Percentiles rank a stretch among this genome's conserved stretches.
Conservation (phyloP, 2,329 filamentous ascomycete genomes). For the Exophiala bonariae region DNA sequence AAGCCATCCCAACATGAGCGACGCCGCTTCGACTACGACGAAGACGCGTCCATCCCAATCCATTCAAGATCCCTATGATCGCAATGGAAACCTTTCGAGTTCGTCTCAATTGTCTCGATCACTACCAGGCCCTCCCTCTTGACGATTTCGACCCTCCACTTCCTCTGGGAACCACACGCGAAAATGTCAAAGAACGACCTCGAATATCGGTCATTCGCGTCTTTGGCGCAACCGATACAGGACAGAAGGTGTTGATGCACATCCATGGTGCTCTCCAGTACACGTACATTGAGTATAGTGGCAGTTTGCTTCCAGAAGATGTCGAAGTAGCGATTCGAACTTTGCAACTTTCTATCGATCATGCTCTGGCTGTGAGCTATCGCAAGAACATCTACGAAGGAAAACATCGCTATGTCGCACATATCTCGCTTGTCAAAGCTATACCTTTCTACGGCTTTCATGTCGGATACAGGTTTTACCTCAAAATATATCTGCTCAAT, state of each 20-base stretch:
- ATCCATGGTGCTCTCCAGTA: conserved; percentile 96
- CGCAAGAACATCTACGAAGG: conserved; percentile 71
- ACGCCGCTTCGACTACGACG: conserved; percentile 5
- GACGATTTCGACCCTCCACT: conserved; percentile 74
- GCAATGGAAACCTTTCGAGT: conserved; percentile 78
- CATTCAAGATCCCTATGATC: conserved; percentile 4
- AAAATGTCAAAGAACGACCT: conserved; percentile 61
- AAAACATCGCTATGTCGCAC: conserved; percentile 75
- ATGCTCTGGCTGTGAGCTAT: conserved; percentile 83
- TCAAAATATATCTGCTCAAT: conserved; percentile 94
- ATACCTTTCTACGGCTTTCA: conserved; percentile 95
- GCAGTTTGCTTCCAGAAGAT: conserved; percentile 64
- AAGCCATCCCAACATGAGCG: conserved; percentile 2
- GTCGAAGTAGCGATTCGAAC: conserved; percentile 74
- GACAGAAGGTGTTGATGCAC: conserved; percentile 94
- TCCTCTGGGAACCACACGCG: conserved; percentile 54
- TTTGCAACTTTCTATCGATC: conserved; percentile 84
- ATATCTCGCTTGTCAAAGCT: conserved; percentile 89
- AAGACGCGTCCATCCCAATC: conserved; percentile 13
- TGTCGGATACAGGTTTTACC: conserved; percentile 85
- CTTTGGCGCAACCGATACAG: conserved; percentile 90
- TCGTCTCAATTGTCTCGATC: conserved; percentile 91
- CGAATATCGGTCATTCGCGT: conserved; percentile 84
- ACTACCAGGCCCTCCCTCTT: conserved; percentile 81
- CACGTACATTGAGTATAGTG: conserved; percentile 84